Evolutionary conservation across 441 rosid genomes (phyloP), one percentile per base, ranked within the genome.

Genomic region (Erodium moschatum): DNA sequence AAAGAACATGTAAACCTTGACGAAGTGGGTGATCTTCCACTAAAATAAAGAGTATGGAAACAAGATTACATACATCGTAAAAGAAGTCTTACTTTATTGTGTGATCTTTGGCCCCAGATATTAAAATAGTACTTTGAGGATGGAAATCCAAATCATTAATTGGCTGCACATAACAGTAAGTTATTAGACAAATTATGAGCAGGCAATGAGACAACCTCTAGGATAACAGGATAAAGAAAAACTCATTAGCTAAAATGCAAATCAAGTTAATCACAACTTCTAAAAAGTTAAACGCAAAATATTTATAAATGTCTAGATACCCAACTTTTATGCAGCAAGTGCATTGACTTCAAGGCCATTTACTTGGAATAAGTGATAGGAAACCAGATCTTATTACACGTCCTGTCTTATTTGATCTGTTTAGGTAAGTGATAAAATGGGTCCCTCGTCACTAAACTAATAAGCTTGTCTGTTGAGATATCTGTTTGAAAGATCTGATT

Each of bases 91-190:
- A 89, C 97, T 87, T 91, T 81, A 91, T 83, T 48, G 90, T 86
- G 69, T 83, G 83, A 83, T 87, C 96, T 76, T 91, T 89, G 78
- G 93, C 85, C 16, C 89, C 90, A 11, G 94, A 84, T 78, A 85
- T 69, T 73, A 89, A 86, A 75, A 89, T 74, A 6, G 92, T 77
- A 69, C 29, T 87, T 67, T 87, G 96, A 72, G 97, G 89, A 79
- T 89, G 96, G 80, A 91, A 89, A 80, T 91, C 96, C 82, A 91
- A 72, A 81, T 91, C 97, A 68, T 85, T 91, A 74, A 91, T 76
- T 21, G 92, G 89, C 94, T 91, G 85, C 82, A 79, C 67, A 66
- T n/a, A 67, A 60, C 13, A 65, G 29, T 20, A 69, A 75, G 44
- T 58, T 16, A 75, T 76, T 65, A 77, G 72, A 65, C 31, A 50